Evolutionary conservation across 208 protist genomes (phyloP).

Genomic region (Naegleria lovaniensis): DNA sequence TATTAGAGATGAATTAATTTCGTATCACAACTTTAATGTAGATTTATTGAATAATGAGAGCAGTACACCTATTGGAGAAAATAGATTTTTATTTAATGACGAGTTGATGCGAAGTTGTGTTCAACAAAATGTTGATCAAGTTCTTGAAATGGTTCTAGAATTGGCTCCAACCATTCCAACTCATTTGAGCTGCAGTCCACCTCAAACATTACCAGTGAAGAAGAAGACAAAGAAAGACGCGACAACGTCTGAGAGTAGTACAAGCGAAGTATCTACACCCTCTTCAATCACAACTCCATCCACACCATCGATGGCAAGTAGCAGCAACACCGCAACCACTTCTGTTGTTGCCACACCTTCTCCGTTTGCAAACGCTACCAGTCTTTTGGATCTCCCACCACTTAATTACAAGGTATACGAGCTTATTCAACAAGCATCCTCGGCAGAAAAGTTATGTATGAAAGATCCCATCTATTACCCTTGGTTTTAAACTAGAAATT

Average conservation of each 20-base stretch:
- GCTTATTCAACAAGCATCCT: not conserved
- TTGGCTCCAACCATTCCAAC: not conserved
- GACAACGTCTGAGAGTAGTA: not conserved
- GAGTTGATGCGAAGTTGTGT: not conserved
- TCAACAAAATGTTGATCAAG: not conserved
- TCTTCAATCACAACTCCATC: not conserved
- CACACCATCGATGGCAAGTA: not conserved
- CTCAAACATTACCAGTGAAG: not conserved
- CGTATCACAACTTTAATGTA: not conserved
- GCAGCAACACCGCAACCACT: not conserved
- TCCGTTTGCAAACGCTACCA: not conserved
- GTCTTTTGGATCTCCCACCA: not conserved
- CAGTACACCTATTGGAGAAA: not conserved
- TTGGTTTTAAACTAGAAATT: not conserved
- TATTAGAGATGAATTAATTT: slow-evolving; percentile 25
- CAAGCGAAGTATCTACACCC: not conserved
- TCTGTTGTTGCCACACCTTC: not conserved
- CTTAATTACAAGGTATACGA: not conserved
- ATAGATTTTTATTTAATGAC: not conserved
- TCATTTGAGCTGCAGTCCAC: not conserved
- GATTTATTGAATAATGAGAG: not conserved
- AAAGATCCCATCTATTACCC: not conserved
- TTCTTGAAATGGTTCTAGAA: not conserved
- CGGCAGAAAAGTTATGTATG: not conserved
- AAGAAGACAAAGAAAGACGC: not conserved